Conservation (phyloP, 345 rosid species). For the Citrus reticulata region DNA sequence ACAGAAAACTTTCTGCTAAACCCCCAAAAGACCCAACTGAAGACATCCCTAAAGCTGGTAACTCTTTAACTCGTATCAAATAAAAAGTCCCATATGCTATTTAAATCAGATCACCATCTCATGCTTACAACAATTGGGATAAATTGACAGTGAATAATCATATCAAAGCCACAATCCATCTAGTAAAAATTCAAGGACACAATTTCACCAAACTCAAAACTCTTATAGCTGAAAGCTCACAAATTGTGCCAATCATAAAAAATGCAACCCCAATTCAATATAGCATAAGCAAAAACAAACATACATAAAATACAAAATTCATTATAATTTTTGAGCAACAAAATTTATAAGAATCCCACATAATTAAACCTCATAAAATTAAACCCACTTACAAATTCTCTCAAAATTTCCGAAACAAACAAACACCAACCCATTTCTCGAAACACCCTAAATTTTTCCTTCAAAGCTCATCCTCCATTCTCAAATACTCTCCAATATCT, state of each 20-base stretch:
- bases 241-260: neutral
- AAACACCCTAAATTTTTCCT: neutral
- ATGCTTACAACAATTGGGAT: neutral
- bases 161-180: neutral
- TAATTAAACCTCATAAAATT: neutral
- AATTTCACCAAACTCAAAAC: neutral
- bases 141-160: neutral
- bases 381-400: neutral
- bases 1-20: neutral
- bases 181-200: neutral
- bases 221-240: neutral
- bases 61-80: neutral
- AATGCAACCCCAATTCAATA: neutral
- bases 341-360: neutral
- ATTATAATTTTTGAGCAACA: neutral
- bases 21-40: neutral
- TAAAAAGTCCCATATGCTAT: neutral
- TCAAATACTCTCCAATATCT: slow-evolving; percentile 86
- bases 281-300: neutral
- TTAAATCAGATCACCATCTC: neutral
- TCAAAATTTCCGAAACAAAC: neutral
- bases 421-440: neutral
- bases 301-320: neutral
- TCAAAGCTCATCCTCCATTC: slow-evolving; percentile 90
- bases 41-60: neutral